These are phyloP conservation scores for Candida boidinii DNA, from an alignment of 805 yeast species.

Conservation along the genomic window DNA sequence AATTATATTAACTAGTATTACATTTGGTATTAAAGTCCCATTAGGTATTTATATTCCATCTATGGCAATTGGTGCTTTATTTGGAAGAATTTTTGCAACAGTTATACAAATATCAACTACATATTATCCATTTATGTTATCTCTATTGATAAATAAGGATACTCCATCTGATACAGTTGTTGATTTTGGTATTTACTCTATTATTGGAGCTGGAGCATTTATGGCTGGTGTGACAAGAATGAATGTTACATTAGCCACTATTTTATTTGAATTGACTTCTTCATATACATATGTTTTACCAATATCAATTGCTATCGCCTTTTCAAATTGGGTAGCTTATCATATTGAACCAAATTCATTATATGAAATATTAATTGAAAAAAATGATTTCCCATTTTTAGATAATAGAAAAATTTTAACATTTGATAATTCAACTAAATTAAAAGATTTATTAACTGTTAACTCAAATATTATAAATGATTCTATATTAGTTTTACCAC, in stretches of 20 bases:
- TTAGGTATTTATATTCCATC: slow-evolving; percentile 64
- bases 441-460: slow-evolving; percentile 30
- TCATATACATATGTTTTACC: slow-evolving; percentile 80
- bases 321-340: slow-evolving; percentile 48
- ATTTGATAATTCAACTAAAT: slow-evolving; percentile 25
- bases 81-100: slow-evolving; percentile 50
- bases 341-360: slow-evolving; percentile 41
- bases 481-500: no score
- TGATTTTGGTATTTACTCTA: slow-evolving; percentile 71
- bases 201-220: slow-evolving; percentile 80
- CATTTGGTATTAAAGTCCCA: slow-evolving; percentile 62
- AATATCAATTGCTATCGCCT: slow-evolving; percentile 65
- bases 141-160: slow-evolving; percentile 2
- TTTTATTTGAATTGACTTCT: slow-evolving; percentile 77
- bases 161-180: slow-evolving; percentile 12
- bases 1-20: slow-evolving; percentile 42
- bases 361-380: slow-evolving; percentile 37
- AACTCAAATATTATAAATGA: slow-evolving; percentile 3
- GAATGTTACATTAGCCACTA: slow-evolving; percentile 72
- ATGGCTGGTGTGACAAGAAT: slow-evolving; percentile 77
- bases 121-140: slow-evolving; percentile 32
- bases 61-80: slow-evolving; percentile 49
- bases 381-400: slow-evolving; percentile 46
- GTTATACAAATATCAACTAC: slow-evolving; percentile 42
- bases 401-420: slow-evolving; percentile 30